phyloP scores from a whole-genome alignment of 1,139 yeast species.

The Hanseniaspora uvarum region DNA sequence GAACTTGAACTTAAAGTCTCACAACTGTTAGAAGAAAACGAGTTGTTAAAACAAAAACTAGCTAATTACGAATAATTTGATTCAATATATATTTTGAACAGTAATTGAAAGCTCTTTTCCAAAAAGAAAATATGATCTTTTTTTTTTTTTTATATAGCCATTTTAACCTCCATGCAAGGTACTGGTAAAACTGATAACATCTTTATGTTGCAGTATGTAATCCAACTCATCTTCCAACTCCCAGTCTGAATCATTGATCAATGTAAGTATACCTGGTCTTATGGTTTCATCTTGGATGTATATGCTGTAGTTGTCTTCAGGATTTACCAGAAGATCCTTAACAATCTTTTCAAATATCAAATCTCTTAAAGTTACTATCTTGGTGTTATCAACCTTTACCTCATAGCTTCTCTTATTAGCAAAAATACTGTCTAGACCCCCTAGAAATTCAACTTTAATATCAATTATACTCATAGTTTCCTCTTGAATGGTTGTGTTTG shows the following conservation, averaged over 20 bases:
- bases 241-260: conserved; percentile 95
- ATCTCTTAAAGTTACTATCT: conserved; percentile 40
- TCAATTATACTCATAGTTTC: conserved; percentile 25
- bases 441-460: conserved; percentile 42
- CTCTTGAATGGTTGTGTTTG: neutral
- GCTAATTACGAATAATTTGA: conserved; percentile 9
- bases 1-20: conserved; percentile 75
- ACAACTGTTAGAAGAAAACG: conserved; percentile 33
- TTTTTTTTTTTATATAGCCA: neutral
- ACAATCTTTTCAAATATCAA: conserved; percentile 45
- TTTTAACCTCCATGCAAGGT: conserved; percentile 85
- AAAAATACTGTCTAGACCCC: conserved; percentile 64
- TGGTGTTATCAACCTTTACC: conserved; percentile 27
- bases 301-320: conserved; percentile 57
- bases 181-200: conserved; percentile 75
- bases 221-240: conserved; percentile 84
- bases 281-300: conserved; percentile 71
- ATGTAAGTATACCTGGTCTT: conserved; percentile 84
- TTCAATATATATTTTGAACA: neutral
- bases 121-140: neutral
- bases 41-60: conserved; percentile 13
- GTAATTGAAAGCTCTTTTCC: neutral
- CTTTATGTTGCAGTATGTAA: conserved; percentile 64
- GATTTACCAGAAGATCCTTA: conserved; percentile 41
- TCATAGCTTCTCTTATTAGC: conserved; percentile 42